Conservation (phyloP, 1,284 basidiomycete species). For the Puccinia polysora region DNA sequence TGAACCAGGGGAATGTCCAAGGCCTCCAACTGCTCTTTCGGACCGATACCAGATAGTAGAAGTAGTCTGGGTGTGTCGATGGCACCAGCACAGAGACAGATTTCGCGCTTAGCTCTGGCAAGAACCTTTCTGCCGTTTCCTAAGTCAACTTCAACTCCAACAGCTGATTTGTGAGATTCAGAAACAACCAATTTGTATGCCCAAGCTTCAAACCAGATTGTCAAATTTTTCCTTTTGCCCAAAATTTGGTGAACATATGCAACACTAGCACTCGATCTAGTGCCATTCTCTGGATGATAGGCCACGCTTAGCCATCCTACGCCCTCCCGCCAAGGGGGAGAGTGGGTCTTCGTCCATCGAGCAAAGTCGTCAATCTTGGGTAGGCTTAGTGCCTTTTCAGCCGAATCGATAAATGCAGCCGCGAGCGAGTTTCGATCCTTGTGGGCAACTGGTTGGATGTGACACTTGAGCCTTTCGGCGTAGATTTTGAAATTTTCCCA, state of each 20-base stretch:
- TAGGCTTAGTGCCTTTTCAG: conserved; percentile 49
- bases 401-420: conserved; percentile 52
- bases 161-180: neutral
- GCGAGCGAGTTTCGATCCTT: conserved; percentile 53
- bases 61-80: conserved; percentile 58
- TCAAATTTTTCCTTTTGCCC: conserved; percentile 52
- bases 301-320: conserved; percentile 54
- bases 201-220: conserved; percentile 54
- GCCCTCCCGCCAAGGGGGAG: conserved; percentile 47
- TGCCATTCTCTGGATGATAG: conserved; percentile 53
- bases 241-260: conserved; percentile 54
- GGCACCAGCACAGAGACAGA: conserved; percentile 52
- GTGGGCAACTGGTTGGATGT: conserved; percentile 52
- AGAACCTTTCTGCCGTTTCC: conserved; percentile 49
- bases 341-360: conserved; percentile 47
- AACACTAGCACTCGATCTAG: conserved; percentile 51
- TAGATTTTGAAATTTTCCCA: conserved; percentile 51
- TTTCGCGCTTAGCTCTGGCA: conserved; percentile 50
- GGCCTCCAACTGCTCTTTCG: conserved; percentile 54
- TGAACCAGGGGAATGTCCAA: conserved; percentile 55
- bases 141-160: conserved; percentile 47
- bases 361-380: conserved; percentile 49
- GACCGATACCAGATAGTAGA: conserved; percentile 59
- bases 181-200: conserved; percentile 46
- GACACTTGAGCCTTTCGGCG: conserved; percentile 52